Conservation (phyloP, 768 basidiomycete species). For the Psilocybe azurescens region DNA sequence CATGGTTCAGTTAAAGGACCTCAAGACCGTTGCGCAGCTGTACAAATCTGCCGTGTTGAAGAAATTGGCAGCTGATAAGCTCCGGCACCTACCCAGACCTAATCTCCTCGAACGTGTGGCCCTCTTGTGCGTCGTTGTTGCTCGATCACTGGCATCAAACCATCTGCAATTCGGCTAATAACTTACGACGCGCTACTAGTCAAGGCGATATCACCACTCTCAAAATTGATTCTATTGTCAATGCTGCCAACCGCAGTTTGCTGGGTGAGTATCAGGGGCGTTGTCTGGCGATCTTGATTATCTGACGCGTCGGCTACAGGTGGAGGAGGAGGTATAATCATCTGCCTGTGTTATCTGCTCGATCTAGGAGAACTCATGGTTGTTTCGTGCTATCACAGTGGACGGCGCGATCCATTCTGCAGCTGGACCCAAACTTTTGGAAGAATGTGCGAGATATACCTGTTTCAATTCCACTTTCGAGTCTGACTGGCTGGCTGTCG, state of each 20-base stretch:
- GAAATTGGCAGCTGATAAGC: constrained; percentile 32
- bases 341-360: background rate
- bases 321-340: constrained; percentile 72
- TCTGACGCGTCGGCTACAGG: constrained; percentile 43
- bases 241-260: constrained; percentile 78
- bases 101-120: constrained; percentile 61
- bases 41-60: constrained; percentile 49
- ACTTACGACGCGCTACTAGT: constrained; percentile 38
- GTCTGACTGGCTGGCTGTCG: background rate
- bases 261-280: constrained; percentile 52
- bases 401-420: constrained; percentile 84
- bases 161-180: background rate
- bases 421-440: constrained; percentile 66
- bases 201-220: constrained; percentile 82
- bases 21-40: constrained; percentile 61
- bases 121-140: constrained; percentile 58
- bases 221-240: constrained; percentile 77
- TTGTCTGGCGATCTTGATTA: background rate
- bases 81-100: constrained; percentile 40
- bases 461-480: background rate
- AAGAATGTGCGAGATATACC: constrained; percentile 63
- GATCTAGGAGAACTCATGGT: background rate
- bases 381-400: constrained; percentile 44
- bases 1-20: constrained; percentile 41
- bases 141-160: constrained; percentile 4